Conservation (phyloP, 1,284 basidiomycete genomes). For the Boletus mariae region DNA sequence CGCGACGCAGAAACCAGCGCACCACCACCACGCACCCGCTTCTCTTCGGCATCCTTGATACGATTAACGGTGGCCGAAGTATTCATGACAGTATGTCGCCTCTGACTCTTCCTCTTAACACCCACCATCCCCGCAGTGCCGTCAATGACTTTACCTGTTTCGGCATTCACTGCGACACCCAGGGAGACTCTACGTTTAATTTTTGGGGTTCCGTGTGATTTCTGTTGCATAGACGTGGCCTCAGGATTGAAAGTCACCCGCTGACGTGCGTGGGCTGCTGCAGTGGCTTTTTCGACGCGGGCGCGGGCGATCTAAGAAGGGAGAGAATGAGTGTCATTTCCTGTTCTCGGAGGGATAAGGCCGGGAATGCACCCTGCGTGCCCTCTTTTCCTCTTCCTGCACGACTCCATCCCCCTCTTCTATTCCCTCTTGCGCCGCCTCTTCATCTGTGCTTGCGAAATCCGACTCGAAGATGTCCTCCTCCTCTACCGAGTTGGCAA, state of each 20-base stretch:
- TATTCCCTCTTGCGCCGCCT: slow-evolving; percentile 50
- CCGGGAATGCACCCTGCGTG: slow-evolving; percentile 45
- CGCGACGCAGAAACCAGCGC: background rate
- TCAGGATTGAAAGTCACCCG: slow-evolving; percentile 62
- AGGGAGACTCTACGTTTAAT: slow-evolving; percentile 52
- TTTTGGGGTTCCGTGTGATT: slow-evolving; percentile 35
- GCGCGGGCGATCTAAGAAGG: slow-evolving; percentile 46
- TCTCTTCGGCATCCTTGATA: slow-evolving; percentile 60
- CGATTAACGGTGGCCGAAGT: slow-evolving; percentile 59
- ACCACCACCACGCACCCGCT: slow-evolving; percentile 42
- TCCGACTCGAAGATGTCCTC: slow-evolving; percentile 77
- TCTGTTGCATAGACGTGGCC: slow-evolving; percentile 21
- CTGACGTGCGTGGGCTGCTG: slow-evolving; percentile 60
- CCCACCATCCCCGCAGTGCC: slow-evolving; percentile 17
- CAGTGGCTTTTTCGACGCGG: slow-evolving; percentile 57
- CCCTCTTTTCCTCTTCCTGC: slow-evolving; percentile 58
- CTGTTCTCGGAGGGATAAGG: background rate
- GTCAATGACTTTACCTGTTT: slow-evolving; percentile 52
- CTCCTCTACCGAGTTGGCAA: slow-evolving; percentile 49
- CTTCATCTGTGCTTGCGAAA: slow-evolving; percentile 79
- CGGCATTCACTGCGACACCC: slow-evolving; percentile 50
- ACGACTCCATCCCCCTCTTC: slow-evolving; percentile 55
- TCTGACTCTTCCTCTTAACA: slow-evolving; percentile 58
- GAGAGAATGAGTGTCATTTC: background rate
- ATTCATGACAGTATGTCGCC: slow-evolving; percentile 62